Evolutionary conservation across 495 filamentous ascomycete genomes (phyloP).

Genomic region (Neurospora sp.): DNA sequence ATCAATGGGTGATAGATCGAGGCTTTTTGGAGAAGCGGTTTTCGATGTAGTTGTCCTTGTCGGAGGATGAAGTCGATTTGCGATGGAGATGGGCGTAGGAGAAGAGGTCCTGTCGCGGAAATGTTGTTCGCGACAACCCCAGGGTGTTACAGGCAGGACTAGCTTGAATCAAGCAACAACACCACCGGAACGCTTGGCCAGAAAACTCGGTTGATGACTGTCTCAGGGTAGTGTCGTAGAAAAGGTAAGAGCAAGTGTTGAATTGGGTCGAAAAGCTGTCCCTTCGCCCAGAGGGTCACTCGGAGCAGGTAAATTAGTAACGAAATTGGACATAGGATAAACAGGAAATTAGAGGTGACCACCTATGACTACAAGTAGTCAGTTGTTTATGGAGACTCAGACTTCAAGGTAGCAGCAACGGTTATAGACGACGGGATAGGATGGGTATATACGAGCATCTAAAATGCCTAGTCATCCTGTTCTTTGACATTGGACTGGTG

Average conservation of each 20-base stretch:
- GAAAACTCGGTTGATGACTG: not conserved
- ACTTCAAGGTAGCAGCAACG: not conserved
- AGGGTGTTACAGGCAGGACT: not conserved
- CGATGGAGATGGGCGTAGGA: not conserved
- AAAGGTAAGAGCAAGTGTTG: not conserved
- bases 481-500: not conserved
- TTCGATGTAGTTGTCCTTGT: not conserved
- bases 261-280: not conserved
- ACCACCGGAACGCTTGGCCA: not conserved
- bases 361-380: not conserved
- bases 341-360: not conserved
- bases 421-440: not conserved
- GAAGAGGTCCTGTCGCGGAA: not conserved
- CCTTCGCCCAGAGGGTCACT: not conserved
- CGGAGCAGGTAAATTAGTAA: not conserved
- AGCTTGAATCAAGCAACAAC: not conserved
- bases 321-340: not conserved
- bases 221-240: not conserved
- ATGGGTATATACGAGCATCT: not conserved
- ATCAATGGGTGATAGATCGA: not conserved
- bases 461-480: not conserved
- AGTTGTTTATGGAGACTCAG: not conserved
- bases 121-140: not conserved
- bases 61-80: not conserved
- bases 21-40: not conserved